Base-by-base conservation (phyloP, 495 filamentous ascomycete species). In the Penicillium crystallinum region DNA sequence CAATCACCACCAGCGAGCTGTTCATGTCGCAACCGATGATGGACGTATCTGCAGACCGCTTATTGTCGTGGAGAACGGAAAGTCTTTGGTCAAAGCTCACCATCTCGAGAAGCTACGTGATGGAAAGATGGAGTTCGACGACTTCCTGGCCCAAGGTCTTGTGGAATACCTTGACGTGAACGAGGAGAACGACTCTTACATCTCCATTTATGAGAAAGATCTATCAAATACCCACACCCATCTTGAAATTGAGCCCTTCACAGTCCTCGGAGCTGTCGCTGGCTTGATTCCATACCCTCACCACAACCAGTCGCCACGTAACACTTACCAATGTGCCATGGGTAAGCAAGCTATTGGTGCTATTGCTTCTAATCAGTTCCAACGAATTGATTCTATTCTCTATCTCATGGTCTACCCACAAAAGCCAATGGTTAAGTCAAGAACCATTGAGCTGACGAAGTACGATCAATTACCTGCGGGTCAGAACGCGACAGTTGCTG, bases 291-390 rank as follows among this genome's bases (percentile, higher is more conserved):
- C 93, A 4, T 99, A 97, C 63, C 93, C 93, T 10, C 95, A 99
- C 71, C 93, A 99, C 76, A 99, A 99, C 68, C 93, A 99, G 69
- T 99, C 93, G 4, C 93, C 93, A 8, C 84, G 93, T 74, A 99
- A 99, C 66, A 99, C 93, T 7, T 99, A 99, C 64, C 93, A 98
- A 74, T 97, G 95, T 68, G 93, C 93, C 70, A 99, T 99, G 93
- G 93, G 93, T 77, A 99, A 99, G 72, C 93, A 99, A 87, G 93
- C 93, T 15, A 97, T 99, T 66, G 93, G 93, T 43, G 90, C 92
- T 17, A 96, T 97, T 65, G 91, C 92, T 11, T 90, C 93, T 55
- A 99, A 99, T 62, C 95, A 97, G 67, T 95, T 96, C 73, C 82
- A 88, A 53, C 85, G 93, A 19, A 93, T 99, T 65, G 93, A 99